phyloP scores from a whole-genome alignment of 2,329 filamentous ascomycete species.

The Aspergillus amoenus region DNA sequence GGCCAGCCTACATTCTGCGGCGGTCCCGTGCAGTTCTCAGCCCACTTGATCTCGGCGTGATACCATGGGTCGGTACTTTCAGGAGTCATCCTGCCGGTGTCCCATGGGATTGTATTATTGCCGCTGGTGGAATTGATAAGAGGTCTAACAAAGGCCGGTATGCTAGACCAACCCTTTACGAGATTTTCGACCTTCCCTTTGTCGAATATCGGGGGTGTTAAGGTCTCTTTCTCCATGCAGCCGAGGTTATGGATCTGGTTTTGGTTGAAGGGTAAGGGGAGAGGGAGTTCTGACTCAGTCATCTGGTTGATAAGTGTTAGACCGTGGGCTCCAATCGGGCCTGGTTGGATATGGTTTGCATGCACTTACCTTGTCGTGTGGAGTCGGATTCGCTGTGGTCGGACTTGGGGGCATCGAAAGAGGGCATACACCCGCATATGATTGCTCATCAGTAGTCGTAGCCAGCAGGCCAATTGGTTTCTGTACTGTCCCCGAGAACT shows the following conservation, averaged over 20 bases:
- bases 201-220: too few species aligned
- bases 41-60: background rate
- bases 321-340: too few species aligned
- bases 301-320: too few species aligned
- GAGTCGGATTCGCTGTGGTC: background rate
- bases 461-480: background rate
- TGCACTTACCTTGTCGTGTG: too few species aligned
- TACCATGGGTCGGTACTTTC: background rate
- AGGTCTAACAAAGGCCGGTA: background rate
- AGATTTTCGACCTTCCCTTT: too few species aligned
- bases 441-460: background rate
- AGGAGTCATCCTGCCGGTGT: too few species aligned
- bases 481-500: background rate
- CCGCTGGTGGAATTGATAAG: background rate
- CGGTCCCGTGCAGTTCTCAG: background rate
- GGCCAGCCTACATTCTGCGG: background rate
- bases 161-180: too few species aligned
- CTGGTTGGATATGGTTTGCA: too few species aligned
- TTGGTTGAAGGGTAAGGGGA: too few species aligned
- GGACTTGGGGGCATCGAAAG: background rate
- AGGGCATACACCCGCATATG: background rate
- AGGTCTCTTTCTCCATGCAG: too few species aligned
- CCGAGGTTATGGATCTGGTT: too few species aligned
- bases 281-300: too few species aligned
- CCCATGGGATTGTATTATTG: background rate